Evolutionary conservation across 768 basidiomycete genomes (phyloP).

Genomic region (Mrakia hoshinonis): DNA sequence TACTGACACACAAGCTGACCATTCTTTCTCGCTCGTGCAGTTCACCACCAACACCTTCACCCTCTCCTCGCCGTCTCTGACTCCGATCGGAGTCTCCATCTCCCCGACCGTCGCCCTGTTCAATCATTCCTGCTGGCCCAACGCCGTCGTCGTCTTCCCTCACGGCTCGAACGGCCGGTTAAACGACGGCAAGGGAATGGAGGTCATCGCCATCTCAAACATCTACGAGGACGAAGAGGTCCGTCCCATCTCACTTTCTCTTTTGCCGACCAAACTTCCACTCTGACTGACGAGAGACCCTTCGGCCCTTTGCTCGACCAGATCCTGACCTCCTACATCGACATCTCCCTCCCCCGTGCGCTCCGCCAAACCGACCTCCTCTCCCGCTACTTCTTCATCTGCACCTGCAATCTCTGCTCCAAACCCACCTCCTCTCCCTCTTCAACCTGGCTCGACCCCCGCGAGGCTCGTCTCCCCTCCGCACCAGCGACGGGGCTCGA

Average conservation of each 20-base stretch:
- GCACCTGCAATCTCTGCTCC: slow-evolving; percentile 57
- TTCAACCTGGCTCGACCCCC: slow-evolving; percentile 48
- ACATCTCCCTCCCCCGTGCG: slow-evolving; percentile 60
- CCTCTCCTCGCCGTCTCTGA: slow-evolving; percentile 64
- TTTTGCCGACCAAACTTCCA: background rate
- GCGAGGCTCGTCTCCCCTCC: slow-evolving; percentile 43
- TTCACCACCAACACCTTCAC: slow-evolving; percentile 89
- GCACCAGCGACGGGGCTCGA: background rate
- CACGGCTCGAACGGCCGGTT: slow-evolving; percentile 40
- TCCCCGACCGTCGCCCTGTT: slow-evolving; percentile 59
- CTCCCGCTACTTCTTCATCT: slow-evolving; percentile 71
- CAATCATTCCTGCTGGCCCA: slow-evolving; percentile 60
- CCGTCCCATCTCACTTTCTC: slow-evolving; percentile 25
- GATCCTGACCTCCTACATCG: slow-evolving; percentile 77
- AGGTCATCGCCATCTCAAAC: slow-evolving; percentile 60
- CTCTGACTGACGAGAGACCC: background rate
- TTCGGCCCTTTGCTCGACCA: slow-evolving; percentile 35
- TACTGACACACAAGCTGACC: background rate
- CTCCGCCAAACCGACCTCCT: slow-evolving; percentile 43
- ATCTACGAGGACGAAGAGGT: slow-evolving; percentile 67
- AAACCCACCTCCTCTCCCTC: slow-evolving; percentile 17
- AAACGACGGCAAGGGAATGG: slow-evolving; percentile 44
- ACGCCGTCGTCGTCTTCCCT: slow-evolving; percentile 87
- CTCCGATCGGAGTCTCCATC: slow-evolving; percentile 74
- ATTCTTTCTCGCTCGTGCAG: slow-evolving; percentile 43